Base-by-base conservation (phyloP, 192 early-diverging fungal species). In the Coemansia sp. region DNA sequence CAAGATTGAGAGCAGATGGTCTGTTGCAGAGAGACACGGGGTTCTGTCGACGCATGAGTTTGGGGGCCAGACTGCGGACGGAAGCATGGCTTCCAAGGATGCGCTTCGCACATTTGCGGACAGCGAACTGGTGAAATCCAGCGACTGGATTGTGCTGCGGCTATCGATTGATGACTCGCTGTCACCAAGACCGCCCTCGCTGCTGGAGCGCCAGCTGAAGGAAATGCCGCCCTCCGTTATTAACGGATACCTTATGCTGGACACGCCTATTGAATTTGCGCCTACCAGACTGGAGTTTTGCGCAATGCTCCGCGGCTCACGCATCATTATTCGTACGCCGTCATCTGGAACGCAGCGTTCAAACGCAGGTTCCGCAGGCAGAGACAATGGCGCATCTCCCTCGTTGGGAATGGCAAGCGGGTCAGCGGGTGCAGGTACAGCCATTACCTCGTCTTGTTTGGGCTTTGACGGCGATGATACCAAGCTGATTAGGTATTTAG, bases 301-400 rank as follows among this genome's bases (percentile, higher is more conserved):
- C 14, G 44, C 46, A 11, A 81, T 81, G 79, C 64, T 81, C 25
- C 70, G 67, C 8, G 74, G 74, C 8, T 69, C 79, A 1, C 70
- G 71, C n/a, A 49, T 81, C 19, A 63, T 65, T 7, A 57, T 75
- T 17, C 79, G 79, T 8, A 53, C 64, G 6, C 62, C 61, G 1
- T 19, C 46, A 5, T 56, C 55, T 37, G 43, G 16, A 9, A 56
- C 48, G 10, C 48, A 44, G n/a, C 50, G 51, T 14, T 13, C 14
- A 16, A 44, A 25, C 4, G 37, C 17, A 16, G 41, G 11, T 39
- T 41, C 57, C 57, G 5, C 39, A 19, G 5, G 13, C 38, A 59
- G 16, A 8, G 57, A 8, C 14, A 41, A 41, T 16, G 57, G 14
- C 16, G 19, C 37, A 64, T 32, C 32, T 32, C 32, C 4, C 32